A percentile compares a stretch with the other conserved stretches of the same genome.
These are phyloP conservation scores for Sphagnum contortum DNA, from an alignment of 225 moss, liverwort and hornwort species.

Conservation along the genomic window DNA sequence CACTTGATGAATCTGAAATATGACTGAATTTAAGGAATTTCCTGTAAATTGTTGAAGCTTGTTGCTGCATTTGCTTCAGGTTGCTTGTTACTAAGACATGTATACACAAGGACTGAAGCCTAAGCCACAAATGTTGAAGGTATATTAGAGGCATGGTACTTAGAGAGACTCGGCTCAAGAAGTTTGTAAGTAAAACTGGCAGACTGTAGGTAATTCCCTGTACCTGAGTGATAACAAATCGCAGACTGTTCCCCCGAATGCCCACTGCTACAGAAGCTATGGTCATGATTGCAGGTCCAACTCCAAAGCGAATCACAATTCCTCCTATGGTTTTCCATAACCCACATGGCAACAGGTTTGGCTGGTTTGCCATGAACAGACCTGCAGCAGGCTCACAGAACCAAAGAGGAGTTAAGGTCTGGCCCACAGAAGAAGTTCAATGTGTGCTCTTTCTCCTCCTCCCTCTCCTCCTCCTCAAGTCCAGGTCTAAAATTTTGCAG, in stretches of 20 bases:
- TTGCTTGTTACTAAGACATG: neutral
- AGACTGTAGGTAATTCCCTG: neutral
- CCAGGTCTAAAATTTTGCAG: too few species aligned
- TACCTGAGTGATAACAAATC: slow-evolving; percentile 52
- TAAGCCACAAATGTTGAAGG: neutral
- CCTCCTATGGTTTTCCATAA: slow-evolving; percentile 26
- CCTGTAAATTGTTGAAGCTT: neutral
- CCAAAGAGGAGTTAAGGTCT: neutral
- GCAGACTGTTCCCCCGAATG: slow-evolving; percentile 24
- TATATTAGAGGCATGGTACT: neutral
- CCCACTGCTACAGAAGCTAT: slow-evolving; percentile 25
- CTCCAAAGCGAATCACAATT: slow-evolving; percentile 37
- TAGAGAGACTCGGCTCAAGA: too few species aligned
- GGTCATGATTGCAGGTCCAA: slow-evolving; percentile 37
- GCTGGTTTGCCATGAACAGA: slow-evolving; percentile 41
- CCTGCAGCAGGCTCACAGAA: slow-evolving; percentile 11
- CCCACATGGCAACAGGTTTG: slow-evolving; percentile 31
- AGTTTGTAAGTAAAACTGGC: neutral
- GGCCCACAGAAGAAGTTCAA: too few species aligned
- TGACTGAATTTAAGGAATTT: neutral
- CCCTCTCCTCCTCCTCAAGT: too few species aligned
- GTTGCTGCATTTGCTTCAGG: neutral
- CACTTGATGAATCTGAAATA: neutral
- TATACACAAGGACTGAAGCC: neutral
- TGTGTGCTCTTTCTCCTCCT: too few species aligned